Evolutionary conservation across 2,329 filamentous ascomycete genomes (phyloP).

Genomic region (Cercospora sp.): DNA sequence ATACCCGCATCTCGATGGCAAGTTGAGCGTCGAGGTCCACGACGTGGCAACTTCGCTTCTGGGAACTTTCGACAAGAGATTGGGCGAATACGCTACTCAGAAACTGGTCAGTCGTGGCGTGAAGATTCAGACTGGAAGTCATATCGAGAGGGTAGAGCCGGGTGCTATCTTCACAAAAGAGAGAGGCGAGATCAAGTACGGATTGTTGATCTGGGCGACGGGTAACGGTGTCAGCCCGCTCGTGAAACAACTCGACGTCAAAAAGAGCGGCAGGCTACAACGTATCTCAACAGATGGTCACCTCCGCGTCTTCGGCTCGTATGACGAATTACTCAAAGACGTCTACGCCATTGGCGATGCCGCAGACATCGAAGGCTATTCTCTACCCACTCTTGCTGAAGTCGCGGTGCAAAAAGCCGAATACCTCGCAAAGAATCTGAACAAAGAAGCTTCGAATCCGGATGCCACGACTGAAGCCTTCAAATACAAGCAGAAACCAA

Average conservation of each 20-base stretch:
- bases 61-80: constrained; percentile 44
- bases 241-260: constrained; percentile 39
- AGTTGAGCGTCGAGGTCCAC: constrained; percentile 46
- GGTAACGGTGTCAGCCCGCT: constrained; percentile 41
- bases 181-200: constrained; percentile 39
- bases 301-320: constrained; percentile 17
- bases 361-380: constrained; percentile 42
- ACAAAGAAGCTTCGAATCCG: constrained; percentile 19
- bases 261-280: constrained; percentile 38
- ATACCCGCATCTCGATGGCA: constrained; percentile 45
- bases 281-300: constrained; percentile 41
- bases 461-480: background rate
- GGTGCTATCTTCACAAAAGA: constrained; percentile 41
- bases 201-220: constrained; percentile 45
- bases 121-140: constrained; percentile 42
- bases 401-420: constrained; percentile 44
- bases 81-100: constrained; percentile 46
- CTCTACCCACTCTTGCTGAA: constrained; percentile 41
- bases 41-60: constrained; percentile 47
- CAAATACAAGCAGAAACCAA: constrained; percentile 41
- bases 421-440: constrained; percentile 38
- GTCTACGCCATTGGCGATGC: constrained; percentile 43
- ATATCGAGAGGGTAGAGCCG: constrained; percentile 41
- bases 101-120: constrained; percentile 42
- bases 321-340: constrained; percentile 29